Evolutionary conservation across 2,329 filamentous ascomycete genomes (phyloP), one percentile per base, ranked within the genome.

Genomic region (Rutstroemia sp.): DNA sequence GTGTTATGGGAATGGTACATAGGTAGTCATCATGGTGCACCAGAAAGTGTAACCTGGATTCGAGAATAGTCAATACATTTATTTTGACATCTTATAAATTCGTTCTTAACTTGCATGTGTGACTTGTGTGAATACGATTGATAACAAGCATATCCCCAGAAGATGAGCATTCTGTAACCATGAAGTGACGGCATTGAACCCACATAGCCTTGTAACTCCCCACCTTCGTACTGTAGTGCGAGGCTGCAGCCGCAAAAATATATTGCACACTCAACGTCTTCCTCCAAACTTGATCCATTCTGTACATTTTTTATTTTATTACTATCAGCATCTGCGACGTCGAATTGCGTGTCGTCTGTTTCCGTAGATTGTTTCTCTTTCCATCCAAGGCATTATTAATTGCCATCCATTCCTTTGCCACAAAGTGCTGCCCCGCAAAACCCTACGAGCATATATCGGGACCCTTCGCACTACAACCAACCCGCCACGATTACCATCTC

Each of bases 41-140:
- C 34, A 45, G 44, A 19, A 49, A 30, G 44, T 54, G 52, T 17
- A 12, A 19, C 44, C 37, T 7, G 30, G 37, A 54, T 34, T 42
- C 27, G 52, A 54, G 48, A 54, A 54, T 49, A 54, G 45, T 54
- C 52, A 49, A 54, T 45, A 47, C 8, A 54, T 49, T 30, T 54
- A 34, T 42, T 42, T 54, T 54, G 52, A 54, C 52, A 54, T 54
- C n/a, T 49, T n/a, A 42, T 30, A 2, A 23, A 23, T 23, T 23
- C 14, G 16, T 19, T 14, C 44, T 27, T 30, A 12, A 34, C 14
- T 34, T 34, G 19, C 39, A 25, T 21, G 49, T 41, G 52, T 54
- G 52, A 54, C 2, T 8, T 48, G n/a, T 1, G 39, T 17, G n/a
- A 30, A 8, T 39, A 21, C 38, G 27, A 39, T 19, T 47, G 19